These are phyloP conservation scores for Plenodomus lindquistii DNA, from an alignment of 2,329 filamentous ascomycete genomes.

Conservation along the genomic window DNA sequence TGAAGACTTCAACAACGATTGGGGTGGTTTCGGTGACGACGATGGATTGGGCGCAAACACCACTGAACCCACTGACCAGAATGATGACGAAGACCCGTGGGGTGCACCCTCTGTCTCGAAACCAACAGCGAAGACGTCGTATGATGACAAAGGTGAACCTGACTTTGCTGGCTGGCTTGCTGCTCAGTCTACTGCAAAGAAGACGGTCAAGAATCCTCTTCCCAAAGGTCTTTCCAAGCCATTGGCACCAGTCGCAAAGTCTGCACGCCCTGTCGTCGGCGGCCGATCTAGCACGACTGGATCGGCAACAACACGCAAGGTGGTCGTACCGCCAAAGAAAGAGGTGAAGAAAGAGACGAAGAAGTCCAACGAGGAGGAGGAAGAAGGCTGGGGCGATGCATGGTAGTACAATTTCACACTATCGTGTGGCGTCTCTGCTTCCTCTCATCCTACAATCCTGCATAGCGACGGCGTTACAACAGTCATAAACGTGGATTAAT, in stretches of 20 bases:
- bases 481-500: not conserved
- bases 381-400: constrained; percentile 46
- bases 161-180: constrained; percentile 96
- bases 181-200: constrained; percentile 79
- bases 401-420: constrained; percentile 28
- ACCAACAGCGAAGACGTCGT: constrained; percentile 55
- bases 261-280: constrained; percentile 34
- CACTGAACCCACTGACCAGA: constrained; percentile 40
- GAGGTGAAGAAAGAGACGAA: constrained; percentile 37
- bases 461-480: constrained; percentile 12
- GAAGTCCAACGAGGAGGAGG: constrained; percentile 48
- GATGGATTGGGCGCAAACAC: constrained; percentile 27
- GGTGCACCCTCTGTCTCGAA: constrained; percentile 50
- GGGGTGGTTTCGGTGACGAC: constrained; percentile 70
- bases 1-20: constrained; percentile 70
- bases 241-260: constrained; percentile 35
- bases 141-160: constrained; percentile 84
- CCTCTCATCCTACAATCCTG: not conserved
- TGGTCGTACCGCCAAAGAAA: constrained; percentile 33
- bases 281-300: constrained; percentile 36
- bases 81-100: constrained; percentile 60
- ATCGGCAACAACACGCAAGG: constrained; percentile 35
- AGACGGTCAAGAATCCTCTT: constrained; percentile 64
- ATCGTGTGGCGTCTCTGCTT: not conserved
- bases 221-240: constrained; percentile 82